These are phyloP conservation scores for Salix koriyanagi DNA, from an alignment of 345 rosid genomes.

Conservation along the genomic window DNA sequence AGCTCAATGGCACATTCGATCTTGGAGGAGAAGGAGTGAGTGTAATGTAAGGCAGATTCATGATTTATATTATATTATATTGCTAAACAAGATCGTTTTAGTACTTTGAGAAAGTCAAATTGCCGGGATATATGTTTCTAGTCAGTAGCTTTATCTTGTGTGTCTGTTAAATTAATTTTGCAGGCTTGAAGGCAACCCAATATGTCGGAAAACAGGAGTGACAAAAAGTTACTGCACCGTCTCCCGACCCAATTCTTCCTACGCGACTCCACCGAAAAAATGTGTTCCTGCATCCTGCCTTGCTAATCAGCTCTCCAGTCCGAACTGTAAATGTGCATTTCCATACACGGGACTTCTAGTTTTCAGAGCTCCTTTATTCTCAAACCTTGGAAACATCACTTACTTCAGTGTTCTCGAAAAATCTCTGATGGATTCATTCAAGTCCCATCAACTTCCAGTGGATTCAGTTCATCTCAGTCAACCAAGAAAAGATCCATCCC, in stretches of 20 bases:
- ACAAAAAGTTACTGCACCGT: constrained; percentile 37
- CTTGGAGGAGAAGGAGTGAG: constrained; percentile 4
- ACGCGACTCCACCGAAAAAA: constrained; percentile 37
- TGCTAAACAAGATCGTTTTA: neutral
- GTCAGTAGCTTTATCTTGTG: neutral
- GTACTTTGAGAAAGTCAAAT: neutral
- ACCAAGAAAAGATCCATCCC: constrained; percentile 43
- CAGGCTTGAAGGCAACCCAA: constrained; percentile 68
- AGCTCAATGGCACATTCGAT: constrained; percentile 27
- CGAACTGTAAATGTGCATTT: constrained; percentile 56
- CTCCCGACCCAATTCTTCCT: constrained; percentile 21
- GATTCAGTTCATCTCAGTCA: constrained; percentile 53
- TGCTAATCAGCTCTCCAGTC: constrained; percentile 42
- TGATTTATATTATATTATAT: neutral
- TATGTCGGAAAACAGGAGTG: constrained; percentile 45
- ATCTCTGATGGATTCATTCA: constrained; percentile 23
- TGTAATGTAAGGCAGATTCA: constrained; percentile 45
- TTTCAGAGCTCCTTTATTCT: constrained; percentile 68
- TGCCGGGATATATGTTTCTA: neutral
- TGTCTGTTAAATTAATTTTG: constrained; percentile 13
- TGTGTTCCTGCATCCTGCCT: constrained; percentile 43
- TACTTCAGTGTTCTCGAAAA: constrained; percentile 35
- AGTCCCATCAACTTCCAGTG: constrained; percentile 44
- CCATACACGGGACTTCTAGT: constrained; percentile 58
- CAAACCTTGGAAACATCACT: constrained; percentile 40